phyloP scores from a whole-genome alignment of 805 yeast species.

The Komagataella ulmi region DNA sequence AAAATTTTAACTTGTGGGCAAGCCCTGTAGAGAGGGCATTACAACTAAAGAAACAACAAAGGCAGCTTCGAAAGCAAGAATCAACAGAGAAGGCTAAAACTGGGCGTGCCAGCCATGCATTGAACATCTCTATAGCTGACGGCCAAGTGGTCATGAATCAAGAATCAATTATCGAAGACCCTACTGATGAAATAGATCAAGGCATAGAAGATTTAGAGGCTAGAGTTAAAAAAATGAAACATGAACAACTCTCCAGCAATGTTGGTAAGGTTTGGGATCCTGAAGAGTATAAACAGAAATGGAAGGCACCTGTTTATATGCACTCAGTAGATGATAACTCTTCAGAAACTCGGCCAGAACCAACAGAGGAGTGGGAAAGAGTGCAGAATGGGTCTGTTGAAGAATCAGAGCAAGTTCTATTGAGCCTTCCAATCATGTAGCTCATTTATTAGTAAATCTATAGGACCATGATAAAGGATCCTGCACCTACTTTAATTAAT shows the following conservation, averaged over 20 bases:
- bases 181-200: slow-evolving; percentile 15
- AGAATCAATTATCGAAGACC: slow-evolving; percentile 13
- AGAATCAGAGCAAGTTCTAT: not conserved
- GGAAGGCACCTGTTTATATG: not conserved
- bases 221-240: not conserved
- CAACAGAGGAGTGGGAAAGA: not conserved
- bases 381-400: not conserved
- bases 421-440: not conserved
- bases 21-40: slow-evolving; percentile 79
- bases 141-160: slow-evolving; percentile 68
- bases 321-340: slow-evolving; percentile 14
- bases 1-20: slow-evolving; percentile 65
- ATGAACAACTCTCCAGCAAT: slow-evolving; percentile 8
- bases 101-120: slow-evolving; percentile 64
- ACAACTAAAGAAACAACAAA: slow-evolving; percentile 77
- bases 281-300: slow-evolving; percentile 20
- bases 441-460: not conserved
- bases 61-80: slow-evolving; percentile 51
- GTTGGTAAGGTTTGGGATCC: slow-evolving; percentile 17
- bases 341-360: slow-evolving; percentile 7
- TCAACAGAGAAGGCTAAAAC: slow-evolving; percentile 39
- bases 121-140: slow-evolving; percentile 67
- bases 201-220: slow-evolving; percentile 7
- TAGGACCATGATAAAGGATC: not conserved
- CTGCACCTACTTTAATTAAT: not conserved